Conservation (phyloP, 2,329 filamentous ascomycete species). For the Hypoxylon rubiginosum region DNA sequence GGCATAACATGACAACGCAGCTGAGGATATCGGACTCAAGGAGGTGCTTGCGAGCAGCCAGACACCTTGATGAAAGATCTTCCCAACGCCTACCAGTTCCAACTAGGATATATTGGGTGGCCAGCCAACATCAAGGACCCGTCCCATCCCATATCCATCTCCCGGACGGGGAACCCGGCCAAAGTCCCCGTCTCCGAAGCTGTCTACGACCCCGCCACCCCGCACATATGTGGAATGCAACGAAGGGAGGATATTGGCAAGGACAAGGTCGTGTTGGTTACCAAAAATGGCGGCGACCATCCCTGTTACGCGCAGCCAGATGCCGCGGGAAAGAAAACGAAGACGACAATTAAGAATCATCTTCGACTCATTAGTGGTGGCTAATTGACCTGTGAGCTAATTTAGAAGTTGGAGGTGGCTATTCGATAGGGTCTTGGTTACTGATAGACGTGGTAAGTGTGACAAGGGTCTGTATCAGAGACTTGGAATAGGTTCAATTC, state of each 20-base stretch:
- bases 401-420: too few relatives aligned
- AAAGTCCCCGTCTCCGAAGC: constrained; percentile 1
- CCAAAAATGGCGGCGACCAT: background rate
- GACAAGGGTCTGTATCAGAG: too few relatives aligned
- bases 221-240: constrained; percentile 11
- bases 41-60: background rate
- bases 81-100: background rate
- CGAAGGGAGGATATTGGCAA: constrained; percentile 8
- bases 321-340: constrained; percentile 1
- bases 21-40: constrained; percentile 3
- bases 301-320: constrained; percentile 1
- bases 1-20: constrained; percentile 2
- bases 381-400: too few relatives aligned
- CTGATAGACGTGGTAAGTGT: too few relatives aligned
- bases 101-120: constrained; percentile 1
- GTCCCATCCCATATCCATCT: constrained; percentile 1
- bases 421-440: too few relatives aligned
- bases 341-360: constrained; percentile 8
- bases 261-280: constrained; percentile 2
- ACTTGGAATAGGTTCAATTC: too few relatives aligned
- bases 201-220: constrained; percentile 1
- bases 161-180: background rate
- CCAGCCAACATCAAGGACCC: constrained; percentile 1
- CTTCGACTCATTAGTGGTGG: background rate
- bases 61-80: background rate